Base-by-base conservation (phyloP, 2,329 filamentous ascomycete genomes). In the Fusarium udum region DNA sequence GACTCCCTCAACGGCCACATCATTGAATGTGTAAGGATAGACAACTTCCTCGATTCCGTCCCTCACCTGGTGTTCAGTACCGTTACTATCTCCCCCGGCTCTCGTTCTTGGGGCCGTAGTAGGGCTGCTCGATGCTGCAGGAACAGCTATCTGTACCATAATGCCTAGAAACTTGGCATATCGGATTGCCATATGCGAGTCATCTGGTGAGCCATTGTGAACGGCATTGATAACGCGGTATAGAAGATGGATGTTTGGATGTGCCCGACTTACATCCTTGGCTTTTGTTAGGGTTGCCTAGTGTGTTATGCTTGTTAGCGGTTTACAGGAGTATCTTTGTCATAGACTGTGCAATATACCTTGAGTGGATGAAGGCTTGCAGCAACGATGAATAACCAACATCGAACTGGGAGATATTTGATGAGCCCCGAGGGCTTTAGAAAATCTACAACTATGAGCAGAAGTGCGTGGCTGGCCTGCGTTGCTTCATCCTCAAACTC, bases 301-400 rank as follows among this genome's bases (percentile, higher is more conserved):
- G 16, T 34, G 16, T 15, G 18, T 51, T 4, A 51, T 8, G 3
- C 8, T 13, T 15, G 12, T 51, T 20, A 34, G 48, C 6, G 3
- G 6, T 11, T 5, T 24, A 7, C 6, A 24, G 6, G 1, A 2
- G 14, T 24, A 4, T 20, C 7, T 14, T 51, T 51, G 7, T 7
- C 15, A 2, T 11, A 2, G 11, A 24, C 11, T 24, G 2, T 11
- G 16, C 3, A 7, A 34, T 3, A 20, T 51, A 51, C 48, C 31
- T 51, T 51, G 31, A 51, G 48, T 0, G 34, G 16, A 34, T 34
- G 31, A 24, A 51, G 48, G 16, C n/a, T 51, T 24, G 31, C 48
- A 24, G 48, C 31, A 11, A 51, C 48, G 6, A 34, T 15, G 16
- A 34, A 51, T 24, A 51, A n/a, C 48, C 48, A 51, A 6, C 16